Evolutionary conservation across 2,329 filamentous ascomycete genomes (phyloP), one percentile per base, ranked within the genome.

Genomic region (Clonostachys byssicola): DNA sequence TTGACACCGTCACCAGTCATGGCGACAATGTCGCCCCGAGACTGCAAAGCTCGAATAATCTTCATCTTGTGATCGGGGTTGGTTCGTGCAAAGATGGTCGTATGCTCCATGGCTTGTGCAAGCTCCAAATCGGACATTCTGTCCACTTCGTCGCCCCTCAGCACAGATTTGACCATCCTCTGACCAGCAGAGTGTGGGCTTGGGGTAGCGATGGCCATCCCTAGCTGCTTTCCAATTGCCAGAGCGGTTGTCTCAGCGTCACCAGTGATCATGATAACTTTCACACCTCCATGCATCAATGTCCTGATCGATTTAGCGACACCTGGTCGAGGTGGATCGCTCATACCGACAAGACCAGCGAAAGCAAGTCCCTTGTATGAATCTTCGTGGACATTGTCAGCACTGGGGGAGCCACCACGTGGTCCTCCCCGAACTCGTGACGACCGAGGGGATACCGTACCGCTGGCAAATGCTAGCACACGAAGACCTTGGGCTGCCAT

Each of bases 1-100:
- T 99, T 99, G 50, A 99, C 95, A 43, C 94, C 94, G 58, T 99
- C 94, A 7, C 94, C 94, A 12, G 94, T 99, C 94, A 99, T 99
- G 49, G 94, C 95, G 42, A 99, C 94, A 46, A 99, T 95, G 65
- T 97, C 92, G 33, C 92, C 92, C 36, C 92, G 87, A 48, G 88
- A 83, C 67, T 99, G 94, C 23, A 99, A 80, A 1, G 94, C 94
- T 47, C 82, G 79, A 51, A 99, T 88, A 59, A 99, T 99, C 68
- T 96, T 97, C 74, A 99, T 82, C 71, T 99, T 99, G 72, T 99
- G 94, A 52, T 99, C 94, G 0, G 94, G 94, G 53, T 90, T 96
- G 3, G 94, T 97, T 46, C 95, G 86, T 16, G 94, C 95, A 63
- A 99, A 99, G 48, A 99, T 94, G 1, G 89, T 94, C 1, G 92